Evolutionary conservation across 495 filamentous ascomycete genomes (phyloP).

Genomic region (Chaetomidium leptoderma): DNA sequence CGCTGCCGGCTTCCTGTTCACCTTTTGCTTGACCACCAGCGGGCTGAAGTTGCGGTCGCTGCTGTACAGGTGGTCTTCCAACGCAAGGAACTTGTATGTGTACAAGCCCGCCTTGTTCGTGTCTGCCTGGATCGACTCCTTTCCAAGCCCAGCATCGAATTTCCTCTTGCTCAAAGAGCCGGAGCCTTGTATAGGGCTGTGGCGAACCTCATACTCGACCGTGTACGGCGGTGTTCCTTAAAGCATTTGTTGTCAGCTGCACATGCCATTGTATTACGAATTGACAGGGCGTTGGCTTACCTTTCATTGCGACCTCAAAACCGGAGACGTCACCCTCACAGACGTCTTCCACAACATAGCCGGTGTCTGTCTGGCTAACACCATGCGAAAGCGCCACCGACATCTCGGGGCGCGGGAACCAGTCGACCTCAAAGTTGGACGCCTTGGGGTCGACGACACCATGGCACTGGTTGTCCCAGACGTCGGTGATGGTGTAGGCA

Average conservation of each 20-base stretch:
- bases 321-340: conserved; percentile 92
- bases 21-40: conserved; percentile 71
- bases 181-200: conserved; percentile 59
- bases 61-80: conserved; percentile 81
- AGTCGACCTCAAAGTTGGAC: conserved; percentile 71
- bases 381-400: conserved; percentile 58
- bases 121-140: conserved; percentile 74
- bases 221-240: conserved; percentile 79
- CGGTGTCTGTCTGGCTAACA: conserved; percentile 44
- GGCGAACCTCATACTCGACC: conserved; percentile 73
- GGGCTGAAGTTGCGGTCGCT: conserved; percentile 60
- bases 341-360: conserved; percentile 68
- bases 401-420: conserved; percentile 76
- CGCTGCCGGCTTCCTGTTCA: conserved; percentile 75
- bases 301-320: conserved; percentile 72
- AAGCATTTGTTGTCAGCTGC: conserved; percentile 14
- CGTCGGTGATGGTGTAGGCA: conserved; percentile 69
- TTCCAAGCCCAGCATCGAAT: conserved; percentile 65
- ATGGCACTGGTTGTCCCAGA: conserved; percentile 73
- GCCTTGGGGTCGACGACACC: conserved; percentile 70
- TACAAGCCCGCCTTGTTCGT: conserved; percentile 75
- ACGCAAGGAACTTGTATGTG: conserved; percentile 75
- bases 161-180: conserved; percentile 58
- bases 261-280: neutral
- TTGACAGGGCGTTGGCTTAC: conserved; percentile 39